Evolutionary conservation across 345 rosid genomes (phyloP).

Genomic region (Camelina laxa): DNA sequence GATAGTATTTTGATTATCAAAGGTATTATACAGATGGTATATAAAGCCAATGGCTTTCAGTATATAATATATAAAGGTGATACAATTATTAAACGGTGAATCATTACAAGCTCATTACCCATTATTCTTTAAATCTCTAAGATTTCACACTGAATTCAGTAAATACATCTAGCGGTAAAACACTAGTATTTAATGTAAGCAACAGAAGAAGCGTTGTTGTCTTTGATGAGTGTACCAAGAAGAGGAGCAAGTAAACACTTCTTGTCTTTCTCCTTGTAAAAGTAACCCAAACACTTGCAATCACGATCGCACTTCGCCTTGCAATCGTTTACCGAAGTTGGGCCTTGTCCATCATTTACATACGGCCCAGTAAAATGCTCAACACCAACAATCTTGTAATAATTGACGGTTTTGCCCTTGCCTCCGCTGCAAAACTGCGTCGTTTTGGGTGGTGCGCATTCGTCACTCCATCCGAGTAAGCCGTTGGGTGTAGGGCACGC

Average conservation of each 20-base stretch:
- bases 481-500: conserved; percentile 44
- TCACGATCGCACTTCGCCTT: conserved; percentile 52
- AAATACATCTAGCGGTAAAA: not conserved
- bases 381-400: conserved; percentile 52
- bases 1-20: not conserved
- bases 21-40: not conserved
- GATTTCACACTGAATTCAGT: not conserved
- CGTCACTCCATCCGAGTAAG: conserved; percentile 51
- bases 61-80: not conserved
- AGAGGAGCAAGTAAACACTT: conserved; percentile 50
- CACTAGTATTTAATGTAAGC: conserved; percentile 43
- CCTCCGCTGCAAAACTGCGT: conserved; percentile 22
- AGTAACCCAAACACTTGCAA: conserved; percentile 69
- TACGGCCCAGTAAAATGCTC: conserved; percentile 56
- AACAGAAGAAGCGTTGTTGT: conserved; percentile 36
- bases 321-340: conserved; percentile 46
- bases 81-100: not conserved
- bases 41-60: not conserved
- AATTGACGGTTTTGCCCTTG: conserved; percentile 31
- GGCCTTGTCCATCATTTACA: conserved; percentile 52
- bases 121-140: conserved; percentile 20
- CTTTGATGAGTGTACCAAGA: conserved; percentile 42
- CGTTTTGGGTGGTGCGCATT: conserved; percentile 43
- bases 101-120: not conserved
- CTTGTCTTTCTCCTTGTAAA: conserved; percentile 51